Percentiles rank a stretch among this genome's conserved stretches.
Conservation (phyloP, 2,329 filamentous ascomycete genomes). For the Nemania sp. region DNA sequence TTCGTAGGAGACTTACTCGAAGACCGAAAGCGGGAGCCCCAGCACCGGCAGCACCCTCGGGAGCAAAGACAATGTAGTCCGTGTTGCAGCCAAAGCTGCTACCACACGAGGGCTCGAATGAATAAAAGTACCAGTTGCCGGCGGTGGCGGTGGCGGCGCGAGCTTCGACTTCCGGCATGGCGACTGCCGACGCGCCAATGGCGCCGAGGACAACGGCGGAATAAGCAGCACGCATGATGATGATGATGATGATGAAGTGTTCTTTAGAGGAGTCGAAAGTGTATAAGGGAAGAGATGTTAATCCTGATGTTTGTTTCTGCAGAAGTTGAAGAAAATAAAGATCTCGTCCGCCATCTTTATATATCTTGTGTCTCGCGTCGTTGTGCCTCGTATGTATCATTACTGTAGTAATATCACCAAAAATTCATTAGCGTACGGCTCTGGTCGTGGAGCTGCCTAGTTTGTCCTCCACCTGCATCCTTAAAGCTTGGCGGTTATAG, state of each 20-base stretch:
- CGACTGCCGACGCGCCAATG: neutral
- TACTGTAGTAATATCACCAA: too few relatives aligned
- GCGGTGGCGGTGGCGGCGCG: neutral
- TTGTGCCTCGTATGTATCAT: too few relatives aligned
- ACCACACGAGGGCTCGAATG: neutral
- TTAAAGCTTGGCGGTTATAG: too few relatives aligned
- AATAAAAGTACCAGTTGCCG: conserved; percentile 3
- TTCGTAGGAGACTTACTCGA: conserved; percentile 6
- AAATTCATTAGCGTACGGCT: too few relatives aligned
- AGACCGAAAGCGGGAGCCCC: conserved; percentile 10
- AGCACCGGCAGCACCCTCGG: neutral
- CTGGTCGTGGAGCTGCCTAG: too few relatives aligned
- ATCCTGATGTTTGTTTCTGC: too few relatives aligned
- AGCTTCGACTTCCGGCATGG: neutral
- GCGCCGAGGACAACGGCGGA: conserved; percentile 8
- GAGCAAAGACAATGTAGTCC: conserved; percentile 5
- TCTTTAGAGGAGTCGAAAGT: neutral
- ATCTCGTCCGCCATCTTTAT: too few relatives aligned
- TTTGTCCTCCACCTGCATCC: too few relatives aligned
- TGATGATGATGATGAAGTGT: neutral
- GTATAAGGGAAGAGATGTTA: too few relatives aligned
- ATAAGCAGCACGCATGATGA: neutral
- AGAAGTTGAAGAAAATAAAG: too few relatives aligned
- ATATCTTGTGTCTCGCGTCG: too few relatives aligned
- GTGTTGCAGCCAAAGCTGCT: neutral